Conservation (phyloP, 1,284 basidiomycete species). For the Wallemia mellicola region DNA sequence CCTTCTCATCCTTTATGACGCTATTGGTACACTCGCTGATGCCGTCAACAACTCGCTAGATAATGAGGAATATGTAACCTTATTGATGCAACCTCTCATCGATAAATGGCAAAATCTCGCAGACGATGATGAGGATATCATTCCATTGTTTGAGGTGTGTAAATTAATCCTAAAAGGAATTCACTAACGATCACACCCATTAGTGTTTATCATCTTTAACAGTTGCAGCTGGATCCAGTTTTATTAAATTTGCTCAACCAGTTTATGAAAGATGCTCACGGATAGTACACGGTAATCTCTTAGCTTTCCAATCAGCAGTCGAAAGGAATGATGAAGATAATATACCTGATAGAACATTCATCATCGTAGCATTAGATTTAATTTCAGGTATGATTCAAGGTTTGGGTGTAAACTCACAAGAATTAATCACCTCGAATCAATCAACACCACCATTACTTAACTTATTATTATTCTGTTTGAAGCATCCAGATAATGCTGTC, state of each 20-base stretch:
- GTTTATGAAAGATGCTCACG: constrained; percentile 74
- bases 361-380: constrained; percentile 86
- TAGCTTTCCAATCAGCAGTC: constrained; percentile 41
- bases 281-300: constrained; percentile 51
- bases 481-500: constrained; percentile 78
- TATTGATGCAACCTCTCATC: constrained; percentile 83
- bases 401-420: constrained; percentile 43
- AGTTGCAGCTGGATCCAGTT: constrained; percentile 78
- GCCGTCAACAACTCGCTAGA: constrained; percentile 69
- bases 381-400: constrained; percentile 88
- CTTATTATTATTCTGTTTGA: constrained; percentile 53
- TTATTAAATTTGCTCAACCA: constrained; percentile 60
- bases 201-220: constrained; percentile 93
- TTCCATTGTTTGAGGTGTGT: constrained; percentile 70
- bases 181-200: background rate
- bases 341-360: constrained; percentile 78
- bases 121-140: constrained; percentile 74
- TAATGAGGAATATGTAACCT: constrained; percentile 61
- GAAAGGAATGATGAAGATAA: constrained; percentile 34
- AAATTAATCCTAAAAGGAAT: constrained; percentile 3
- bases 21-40: constrained; percentile 87
- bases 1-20: constrained; percentile 90
- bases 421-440: constrained; percentile 23
- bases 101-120: constrained; percentile 61
- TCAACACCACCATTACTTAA: constrained; percentile 42